Percentiles rank a stretch among this genome's conserved stretches.
These are phyloP conservation scores for Boeremia lycopersici DNA, from an alignment of 2,329 filamentous ascomycete genomes.

Conservation along the genomic window DNA sequence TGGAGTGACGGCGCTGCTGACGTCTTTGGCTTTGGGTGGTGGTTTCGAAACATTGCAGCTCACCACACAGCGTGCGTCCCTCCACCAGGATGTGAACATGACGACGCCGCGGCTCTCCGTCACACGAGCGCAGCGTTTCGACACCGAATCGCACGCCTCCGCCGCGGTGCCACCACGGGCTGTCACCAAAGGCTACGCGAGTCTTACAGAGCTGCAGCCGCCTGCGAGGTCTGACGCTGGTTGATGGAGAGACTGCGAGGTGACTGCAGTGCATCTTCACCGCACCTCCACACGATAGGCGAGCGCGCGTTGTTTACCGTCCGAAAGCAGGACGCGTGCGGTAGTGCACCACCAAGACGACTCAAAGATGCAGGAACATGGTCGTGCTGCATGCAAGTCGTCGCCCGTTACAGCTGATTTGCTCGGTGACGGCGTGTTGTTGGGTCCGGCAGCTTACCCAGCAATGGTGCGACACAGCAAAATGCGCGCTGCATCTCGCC, in stretches of 20 bases:
- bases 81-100: constrained; percentile 27
- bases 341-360: constrained; percentile 24
- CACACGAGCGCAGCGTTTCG: constrained; percentile 27
- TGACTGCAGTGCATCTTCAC: constrained; percentile 24
- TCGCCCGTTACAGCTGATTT: constrained; percentile 40
- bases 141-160: constrained; percentile 30
- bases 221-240: background rate
- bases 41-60: constrained; percentile 43
- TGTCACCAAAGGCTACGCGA: constrained; percentile 21
- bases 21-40: constrained; percentile 30
- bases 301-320: constrained; percentile 20
- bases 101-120: constrained; percentile 30
- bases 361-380: constrained; percentile 38
- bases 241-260: constrained; percentile 12
- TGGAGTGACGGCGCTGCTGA: constrained; percentile 31
- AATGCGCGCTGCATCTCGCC: constrained; percentile 35
- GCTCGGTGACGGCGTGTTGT: constrained; percentile 31
- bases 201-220: too few relatives aligned
- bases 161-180: constrained; percentile 37
- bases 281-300: constrained; percentile 15
- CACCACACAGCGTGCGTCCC: constrained; percentile 31
- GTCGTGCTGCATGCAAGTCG: constrained; percentile 23
- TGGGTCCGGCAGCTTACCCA: constrained; percentile 26
- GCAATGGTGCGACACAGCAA: constrained; percentile 44
- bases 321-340: constrained; percentile 18